Conservation (phyloP, 495 filamentous ascomycete genomes). For the Xylaria acuta region DNA sequence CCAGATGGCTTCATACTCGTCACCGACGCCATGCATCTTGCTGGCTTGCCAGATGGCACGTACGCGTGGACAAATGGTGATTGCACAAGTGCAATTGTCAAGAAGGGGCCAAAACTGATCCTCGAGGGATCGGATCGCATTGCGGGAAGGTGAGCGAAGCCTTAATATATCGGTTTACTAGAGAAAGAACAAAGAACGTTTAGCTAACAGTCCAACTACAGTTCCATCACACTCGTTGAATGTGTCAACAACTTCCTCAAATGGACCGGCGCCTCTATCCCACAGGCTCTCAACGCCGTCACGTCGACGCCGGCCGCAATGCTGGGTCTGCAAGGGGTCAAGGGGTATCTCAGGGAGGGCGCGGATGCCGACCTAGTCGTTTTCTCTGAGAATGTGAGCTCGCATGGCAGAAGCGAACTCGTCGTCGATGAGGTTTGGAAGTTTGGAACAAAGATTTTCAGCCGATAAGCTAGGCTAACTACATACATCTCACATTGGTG, state of each 20-base stretch:
- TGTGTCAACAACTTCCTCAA: conserved; percentile 81
- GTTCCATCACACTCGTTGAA: conserved; percentile 74
- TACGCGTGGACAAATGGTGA: conserved; percentile 84
- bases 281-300: conserved; percentile 70
- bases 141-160: conserved; percentile 62
- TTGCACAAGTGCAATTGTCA: conserved; percentile 61
- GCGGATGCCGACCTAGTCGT: conserved; percentile 84
- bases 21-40: conserved; percentile 70
- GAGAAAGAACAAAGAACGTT: not conserved
- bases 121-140: conserved; percentile 75
- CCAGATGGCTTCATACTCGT: conserved; percentile 69
- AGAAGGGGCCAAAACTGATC: conserved; percentile 69
- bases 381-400: conserved; percentile 61
- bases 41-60: conserved; percentile 74
- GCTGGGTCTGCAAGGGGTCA: conserved; percentile 68
- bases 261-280: conserved; percentile 69
- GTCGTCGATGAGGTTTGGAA: conserved; percentile 80
- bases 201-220: conserved; percentile 39
- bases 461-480: conserved; percentile 6
- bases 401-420: conserved; percentile 55
- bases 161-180: not conserved
- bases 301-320: conserved; percentile 76
- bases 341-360: conserved; percentile 69
- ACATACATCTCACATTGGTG: not conserved
- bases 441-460: conserved; percentile 60